phyloP scores from a whole-genome alignment of 371 early-diverging fungal species.

The Mortierella sp. region DNA sequence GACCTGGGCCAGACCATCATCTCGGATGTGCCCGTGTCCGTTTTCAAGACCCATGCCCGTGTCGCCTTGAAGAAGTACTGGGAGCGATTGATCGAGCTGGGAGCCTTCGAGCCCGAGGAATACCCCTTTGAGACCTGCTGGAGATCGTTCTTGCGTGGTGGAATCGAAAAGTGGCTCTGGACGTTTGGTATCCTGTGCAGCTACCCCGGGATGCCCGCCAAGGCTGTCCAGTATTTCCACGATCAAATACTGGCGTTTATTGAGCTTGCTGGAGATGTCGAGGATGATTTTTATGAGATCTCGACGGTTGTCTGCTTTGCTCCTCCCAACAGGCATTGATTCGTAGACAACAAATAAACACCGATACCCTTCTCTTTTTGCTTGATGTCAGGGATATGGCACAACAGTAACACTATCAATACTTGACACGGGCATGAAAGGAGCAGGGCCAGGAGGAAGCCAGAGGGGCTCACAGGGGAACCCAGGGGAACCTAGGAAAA shows the following conservation, averaged over 20 bases:
- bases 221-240: conserved; percentile 29
- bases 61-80: conserved; percentile 31
- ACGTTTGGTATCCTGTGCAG: conserved; percentile 27
- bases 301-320: conserved; percentile 27
- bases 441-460: no score
- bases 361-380: background rate
- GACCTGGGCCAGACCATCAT: conserved; percentile 45
- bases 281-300: conserved; percentile 20
- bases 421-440: no score
- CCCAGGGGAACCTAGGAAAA: no score
- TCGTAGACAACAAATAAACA: background rate
- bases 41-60: conserved; percentile 33
- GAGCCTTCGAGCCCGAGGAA: conserved; percentile 14
- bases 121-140: conserved; percentile 41
- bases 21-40: conserved; percentile 27
- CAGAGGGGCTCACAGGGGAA: no score
- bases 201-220: conserved; percentile 30
- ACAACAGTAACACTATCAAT: no score
- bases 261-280: conserved; percentile 28
- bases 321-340: conserved; percentile 4
- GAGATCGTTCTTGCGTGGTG: conserved; percentile 32
- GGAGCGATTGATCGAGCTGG: conserved; percentile 31
- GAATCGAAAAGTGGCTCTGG: conserved; percentile 41
- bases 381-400: no score
- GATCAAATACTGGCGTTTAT: conserved; percentile 43